Conservation (phyloP, 768 basidiomycete species). For the Botryobasidium botryosum region DNA sequence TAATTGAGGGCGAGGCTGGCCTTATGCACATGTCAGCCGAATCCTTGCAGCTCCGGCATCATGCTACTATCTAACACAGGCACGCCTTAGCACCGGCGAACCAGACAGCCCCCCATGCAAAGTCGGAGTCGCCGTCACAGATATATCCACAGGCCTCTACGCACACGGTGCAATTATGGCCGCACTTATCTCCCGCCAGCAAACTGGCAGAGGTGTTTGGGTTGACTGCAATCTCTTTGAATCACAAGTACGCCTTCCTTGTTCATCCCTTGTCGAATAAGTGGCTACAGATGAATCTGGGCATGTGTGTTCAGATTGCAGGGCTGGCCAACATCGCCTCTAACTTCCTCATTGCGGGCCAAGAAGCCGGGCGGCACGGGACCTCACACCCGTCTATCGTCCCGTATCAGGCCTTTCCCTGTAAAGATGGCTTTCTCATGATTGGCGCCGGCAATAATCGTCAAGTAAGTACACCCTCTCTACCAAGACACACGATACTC, state of each 20-base stretch:
- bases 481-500: neutral
- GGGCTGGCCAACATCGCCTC: constrained; percentile 85
- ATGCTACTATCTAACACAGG: constrained; percentile 1
- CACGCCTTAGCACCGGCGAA: constrained; percentile 57
- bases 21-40: constrained; percentile 74
- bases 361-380: constrained; percentile 74
- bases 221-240: constrained; percentile 91
- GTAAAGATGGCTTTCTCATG: constrained; percentile 60
- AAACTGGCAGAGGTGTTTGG: constrained; percentile 77
- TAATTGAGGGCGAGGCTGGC: constrained; percentile 81
- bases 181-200: constrained; percentile 59
- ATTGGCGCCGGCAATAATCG: constrained; percentile 84
- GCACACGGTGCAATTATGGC: constrained; percentile 90
- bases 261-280: neutral
- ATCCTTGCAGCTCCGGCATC: constrained; percentile 6
- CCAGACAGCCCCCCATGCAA: constrained; percentile 72
- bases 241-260: constrained; percentile 42
- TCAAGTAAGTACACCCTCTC: constrained; percentile 31
- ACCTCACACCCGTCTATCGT: constrained; percentile 90
- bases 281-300: neutral
- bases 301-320: constrained; percentile 40
- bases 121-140: constrained; percentile 90
- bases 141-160: constrained; percentile 76
- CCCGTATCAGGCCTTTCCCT: constrained; percentile 54
- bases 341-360: constrained; percentile 75